Base-by-base conservation (phyloP, 352 stramenopile species). In the Blastocystis sp. region DNA sequence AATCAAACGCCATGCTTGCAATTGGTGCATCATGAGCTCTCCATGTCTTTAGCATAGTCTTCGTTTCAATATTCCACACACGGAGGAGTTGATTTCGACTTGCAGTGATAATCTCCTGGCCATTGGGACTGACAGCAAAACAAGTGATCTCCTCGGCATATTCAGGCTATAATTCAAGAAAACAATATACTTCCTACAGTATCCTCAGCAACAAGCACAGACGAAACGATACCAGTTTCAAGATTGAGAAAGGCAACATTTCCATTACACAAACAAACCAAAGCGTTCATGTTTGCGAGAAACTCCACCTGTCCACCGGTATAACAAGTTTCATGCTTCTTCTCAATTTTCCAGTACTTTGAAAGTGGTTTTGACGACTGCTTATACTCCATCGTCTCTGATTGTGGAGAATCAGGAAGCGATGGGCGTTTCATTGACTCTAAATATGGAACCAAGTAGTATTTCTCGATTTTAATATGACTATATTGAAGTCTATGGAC, bases 1-100 rank as follows among this genome's bases (percentile, higher is more conserved):
- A 92, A 89, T 96, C 93, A 85, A 95, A 95, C 37, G 91, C 92
- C 91, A 96, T 94, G 66, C 90, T 90, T 63, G 94, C 88, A 73
- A 96, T 92, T 7, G 93, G 93, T 61, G 90, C 93, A 59, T 94
- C 90, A 63, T 92, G 88, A 32, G 89, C 89, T 58, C 89, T 87
- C 32, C 88, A 74, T 19, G 54, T 59, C 11, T 24, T 78, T 35
- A 54, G 6, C 66, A 86, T 61, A 6, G n/a, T 63, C 16, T 86
- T 66, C 0, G 11, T 94, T 42, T 95, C 91, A 24, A 94, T 88
- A 85, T 95, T 92, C 92, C 92, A 95, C 35, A 95, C 87, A 24
- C 92, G 92, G 71, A 95, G 88, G 65, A 95, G 88, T 69, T 94
- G 89, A 83, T 95, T 95, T 78, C 92, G 91, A 5, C 92, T 92